Percentiles rank a stretch among this genome's conserved stretches.
Conservation (phyloP, 1,284 basidiomycete genomes). For the Boletus smithii region DNA sequence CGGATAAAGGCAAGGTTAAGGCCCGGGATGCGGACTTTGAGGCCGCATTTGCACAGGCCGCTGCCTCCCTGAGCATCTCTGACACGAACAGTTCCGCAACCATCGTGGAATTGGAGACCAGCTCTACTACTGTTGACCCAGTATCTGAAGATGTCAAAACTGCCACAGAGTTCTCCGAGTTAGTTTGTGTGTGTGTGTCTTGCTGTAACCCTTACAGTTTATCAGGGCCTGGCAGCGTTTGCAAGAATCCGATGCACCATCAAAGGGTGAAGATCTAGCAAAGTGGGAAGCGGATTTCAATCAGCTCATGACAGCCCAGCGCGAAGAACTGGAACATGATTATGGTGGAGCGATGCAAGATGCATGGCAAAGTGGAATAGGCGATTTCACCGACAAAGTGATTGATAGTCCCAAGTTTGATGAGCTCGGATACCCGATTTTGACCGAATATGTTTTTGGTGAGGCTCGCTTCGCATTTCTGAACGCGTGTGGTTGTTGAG, state of each 20-base stretch:
- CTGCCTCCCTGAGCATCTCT: constrained; percentile 43
- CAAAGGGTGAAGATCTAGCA: constrained; percentile 63
- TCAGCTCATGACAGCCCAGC: constrained; percentile 65
- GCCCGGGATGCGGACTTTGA: constrained; percentile 75
- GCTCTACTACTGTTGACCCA: constrained; percentile 38
- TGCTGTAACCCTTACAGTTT: constrained; percentile 5
- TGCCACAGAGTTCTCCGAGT: constrained; percentile 49
- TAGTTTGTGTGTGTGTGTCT: constrained; percentile 20
- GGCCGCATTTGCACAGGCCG: constrained; percentile 65
- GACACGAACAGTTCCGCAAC: constrained; percentile 44
- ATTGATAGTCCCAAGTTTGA: constrained; percentile 52
- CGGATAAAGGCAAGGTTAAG: constrained; percentile 67
- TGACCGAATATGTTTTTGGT: constrained; percentile 77
- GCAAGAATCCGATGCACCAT: constrained; percentile 54
- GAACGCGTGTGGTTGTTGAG: constrained; percentile 9
- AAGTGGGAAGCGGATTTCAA: constrained; percentile 91
- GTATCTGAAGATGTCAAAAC: constrained; percentile 25
- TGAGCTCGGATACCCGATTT: constrained; percentile 67
- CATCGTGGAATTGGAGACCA: constrained; percentile 55
- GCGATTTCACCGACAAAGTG: constrained; percentile 40
- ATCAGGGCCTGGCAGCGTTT: constrained; percentile 58
- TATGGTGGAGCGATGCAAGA: constrained; percentile 59
- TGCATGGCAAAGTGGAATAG: constrained; percentile 55
- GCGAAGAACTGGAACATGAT: constrained; percentile 61
- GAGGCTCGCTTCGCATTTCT: constrained; percentile 25